Evolutionary conservation across 306 rosid genomes (phyloP).

Genomic region (Cucurbita moschata): DNA sequence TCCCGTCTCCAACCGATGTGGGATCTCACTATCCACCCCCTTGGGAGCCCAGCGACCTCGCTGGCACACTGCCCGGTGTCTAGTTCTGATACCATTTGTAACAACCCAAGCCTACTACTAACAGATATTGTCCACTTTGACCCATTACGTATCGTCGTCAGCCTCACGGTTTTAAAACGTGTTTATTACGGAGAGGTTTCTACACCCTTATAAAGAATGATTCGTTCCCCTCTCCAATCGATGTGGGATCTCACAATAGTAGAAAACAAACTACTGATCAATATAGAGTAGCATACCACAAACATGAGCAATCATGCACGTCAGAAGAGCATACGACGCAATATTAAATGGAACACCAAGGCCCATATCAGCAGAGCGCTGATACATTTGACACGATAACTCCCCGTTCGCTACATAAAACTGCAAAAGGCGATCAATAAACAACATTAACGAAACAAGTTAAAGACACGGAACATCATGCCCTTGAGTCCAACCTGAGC

Average conservation of each 20-base stretch:
- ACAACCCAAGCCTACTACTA: accelerated
- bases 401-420: constrained; percentile 85
- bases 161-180: too few relatives aligned
- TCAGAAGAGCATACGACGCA: constrained; percentile 90
- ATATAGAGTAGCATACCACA: constrained; percentile 56
- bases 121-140: too few relatives aligned
- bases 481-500: constrained; percentile 47
- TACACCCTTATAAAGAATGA: too few relatives aligned
- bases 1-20: too few relatives aligned
- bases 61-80: too few relatives aligned
- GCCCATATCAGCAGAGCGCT: constrained; percentile 93
- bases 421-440: constrained; percentile 24
- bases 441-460: neutral
- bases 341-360: constrained; percentile 90
- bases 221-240: too few relatives aligned
- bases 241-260: too few relatives aligned
- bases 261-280: neutral
- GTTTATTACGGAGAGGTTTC: too few relatives aligned
- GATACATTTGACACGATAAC: constrained; percentile 92
- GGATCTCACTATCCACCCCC: too few relatives aligned
- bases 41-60: too few relatives aligned
- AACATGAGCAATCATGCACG: constrained; percentile 93
- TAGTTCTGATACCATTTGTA: too few relatives aligned
- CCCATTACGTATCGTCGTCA: too few relatives aligned
- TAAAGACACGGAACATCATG: neutral